A percentile compares a stretch with the other conserved stretches of the same genome.
Evolutionary conservation across 1,284 basidiomycete species (phyloP).

Genomic region (Trametes pubescens): DNA sequence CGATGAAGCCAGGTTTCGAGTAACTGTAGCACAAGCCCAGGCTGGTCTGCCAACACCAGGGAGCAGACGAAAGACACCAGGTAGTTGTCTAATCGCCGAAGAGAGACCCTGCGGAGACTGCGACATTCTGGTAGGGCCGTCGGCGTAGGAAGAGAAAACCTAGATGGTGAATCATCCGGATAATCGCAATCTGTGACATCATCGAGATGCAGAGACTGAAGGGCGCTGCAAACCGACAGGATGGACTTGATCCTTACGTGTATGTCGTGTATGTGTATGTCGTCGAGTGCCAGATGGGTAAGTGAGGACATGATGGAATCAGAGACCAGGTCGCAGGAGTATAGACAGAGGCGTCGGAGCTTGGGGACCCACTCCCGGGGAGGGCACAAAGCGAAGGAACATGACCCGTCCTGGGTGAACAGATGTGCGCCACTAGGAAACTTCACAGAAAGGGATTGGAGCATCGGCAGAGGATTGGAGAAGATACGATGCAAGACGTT

Average conservation of each 20-base stretch:
- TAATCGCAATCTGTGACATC: neutral
- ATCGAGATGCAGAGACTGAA: conserved; percentile 1
- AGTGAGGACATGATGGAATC: neutral
- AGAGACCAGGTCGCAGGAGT: neutral
- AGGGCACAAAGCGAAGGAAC: neutral
- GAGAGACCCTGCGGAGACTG: neutral
- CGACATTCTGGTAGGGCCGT: neutral
- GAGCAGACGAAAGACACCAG: neutral
- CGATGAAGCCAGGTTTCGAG: too few species aligned
- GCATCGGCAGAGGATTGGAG: neutral
- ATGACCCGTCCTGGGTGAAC: too few species aligned
- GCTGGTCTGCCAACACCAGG: neutral
- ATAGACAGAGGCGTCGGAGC: neutral
- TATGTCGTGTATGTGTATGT: neutral
- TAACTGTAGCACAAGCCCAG: neutral
- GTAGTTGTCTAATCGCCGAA: neutral
- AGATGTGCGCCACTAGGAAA: neutral
- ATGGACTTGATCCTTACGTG: neutral
- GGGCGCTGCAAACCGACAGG: neutral
- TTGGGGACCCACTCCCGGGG: neutral
- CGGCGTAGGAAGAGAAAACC: neutral
- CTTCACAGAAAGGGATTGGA: neutral
- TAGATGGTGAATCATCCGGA: neutral
- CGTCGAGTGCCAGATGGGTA: neutral
- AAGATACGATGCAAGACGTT: neutral